Conservation (phyloP, 1,139 yeast species). For the Magnusiomyces paraingens region DNA sequence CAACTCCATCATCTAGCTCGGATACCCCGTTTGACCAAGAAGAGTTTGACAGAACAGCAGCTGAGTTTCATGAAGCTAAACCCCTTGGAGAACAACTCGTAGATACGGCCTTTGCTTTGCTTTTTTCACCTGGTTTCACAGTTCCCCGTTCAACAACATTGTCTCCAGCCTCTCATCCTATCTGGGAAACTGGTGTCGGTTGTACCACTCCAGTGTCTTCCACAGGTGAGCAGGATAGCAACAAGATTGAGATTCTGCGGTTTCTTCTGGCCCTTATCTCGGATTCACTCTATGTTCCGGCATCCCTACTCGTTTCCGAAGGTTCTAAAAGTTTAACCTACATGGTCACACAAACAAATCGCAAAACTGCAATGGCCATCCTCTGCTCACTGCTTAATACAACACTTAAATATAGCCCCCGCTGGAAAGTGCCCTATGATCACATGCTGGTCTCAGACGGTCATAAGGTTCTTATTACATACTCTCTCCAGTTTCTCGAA, state of each 20-base stretch:
- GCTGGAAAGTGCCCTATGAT: conserved; percentile 39
- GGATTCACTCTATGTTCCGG: conserved; percentile 48
- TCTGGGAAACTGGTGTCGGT: conserved; percentile 83
- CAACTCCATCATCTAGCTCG: too few relatives aligned
- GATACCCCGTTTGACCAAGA: neutral
- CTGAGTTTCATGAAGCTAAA: conserved; percentile 8
- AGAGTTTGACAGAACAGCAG: conserved; percentile 8
- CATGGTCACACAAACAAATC: conserved; percentile 50
- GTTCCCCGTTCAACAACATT: conserved; percentile 31
- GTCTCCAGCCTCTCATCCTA: conserved; percentile 19
- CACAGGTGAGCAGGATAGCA: conserved; percentile 45
- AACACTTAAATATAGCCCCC: conserved; percentile 33
- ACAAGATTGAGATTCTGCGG: conserved; percentile 61
- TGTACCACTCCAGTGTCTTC: conserved; percentile 41
- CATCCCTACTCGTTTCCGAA: conserved; percentile 39
- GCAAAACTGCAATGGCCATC: conserved; percentile 44
- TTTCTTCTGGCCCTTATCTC: conserved; percentile 60
- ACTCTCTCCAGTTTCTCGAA: conserved; percentile 57
- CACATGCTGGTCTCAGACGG: conserved; percentile 39
- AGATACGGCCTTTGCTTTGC: conserved; percentile 42
- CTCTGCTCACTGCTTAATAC: conserved; percentile 67
- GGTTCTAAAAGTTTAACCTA: conserved; percentile 59
- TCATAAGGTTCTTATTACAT: conserved; percentile 48
- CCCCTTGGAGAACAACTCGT: conserved; percentile 50
- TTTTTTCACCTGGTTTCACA: conserved; percentile 61